These are phyloP conservation scores for Penicillium parvum DNA, from an alignment of 495 filamentous ascomycete genomes.

Conservation along the genomic window DNA sequence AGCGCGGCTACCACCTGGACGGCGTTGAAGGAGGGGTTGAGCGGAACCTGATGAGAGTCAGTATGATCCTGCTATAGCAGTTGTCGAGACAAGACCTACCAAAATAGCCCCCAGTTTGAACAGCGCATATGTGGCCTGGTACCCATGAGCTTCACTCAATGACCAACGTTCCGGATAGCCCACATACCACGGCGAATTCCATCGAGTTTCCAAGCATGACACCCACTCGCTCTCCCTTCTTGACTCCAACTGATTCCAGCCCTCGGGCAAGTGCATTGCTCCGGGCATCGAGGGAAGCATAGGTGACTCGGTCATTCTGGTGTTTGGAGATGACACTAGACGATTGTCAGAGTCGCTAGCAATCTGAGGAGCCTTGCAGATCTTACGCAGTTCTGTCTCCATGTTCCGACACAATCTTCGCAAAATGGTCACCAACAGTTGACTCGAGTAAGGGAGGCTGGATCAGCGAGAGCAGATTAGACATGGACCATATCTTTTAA, in stretches of 20 bases:
- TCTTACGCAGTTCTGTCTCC: conserved; percentile 73
- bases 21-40: conserved; percentile 88
- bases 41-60: conserved; percentile 54
- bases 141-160: conserved; percentile 6
- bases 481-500: neutral
- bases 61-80: neutral
- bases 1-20: conserved; percentile 74
- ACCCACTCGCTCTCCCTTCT: conserved; percentile 80
- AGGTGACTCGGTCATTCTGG: conserved; percentile 62
- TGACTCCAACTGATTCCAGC: conserved; percentile 66
- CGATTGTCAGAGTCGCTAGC: neutral
- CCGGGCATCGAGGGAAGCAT: conserved; percentile 64
- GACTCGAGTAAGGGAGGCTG: conserved; percentile 69
- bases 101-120: conserved; percentile 92
- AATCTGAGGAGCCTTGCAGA: neutral
- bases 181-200: conserved; percentile 68
- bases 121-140: conserved; percentile 70
- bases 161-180: neutral
- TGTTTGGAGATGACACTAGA: conserved; percentile 62
- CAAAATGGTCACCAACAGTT: conserved; percentile 81
- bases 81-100: conserved; percentile 36
- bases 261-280: conserved; percentile 78
- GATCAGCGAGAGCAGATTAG: neutral
- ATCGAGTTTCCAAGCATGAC: conserved; percentile 81
- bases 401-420: conserved; percentile 59